Percentiles rank a stretch among this genome's conserved stretches.
phyloP scores from a whole-genome alignment of 768 basidiomycete genomes.

The Naematelia encephala region DNA sequence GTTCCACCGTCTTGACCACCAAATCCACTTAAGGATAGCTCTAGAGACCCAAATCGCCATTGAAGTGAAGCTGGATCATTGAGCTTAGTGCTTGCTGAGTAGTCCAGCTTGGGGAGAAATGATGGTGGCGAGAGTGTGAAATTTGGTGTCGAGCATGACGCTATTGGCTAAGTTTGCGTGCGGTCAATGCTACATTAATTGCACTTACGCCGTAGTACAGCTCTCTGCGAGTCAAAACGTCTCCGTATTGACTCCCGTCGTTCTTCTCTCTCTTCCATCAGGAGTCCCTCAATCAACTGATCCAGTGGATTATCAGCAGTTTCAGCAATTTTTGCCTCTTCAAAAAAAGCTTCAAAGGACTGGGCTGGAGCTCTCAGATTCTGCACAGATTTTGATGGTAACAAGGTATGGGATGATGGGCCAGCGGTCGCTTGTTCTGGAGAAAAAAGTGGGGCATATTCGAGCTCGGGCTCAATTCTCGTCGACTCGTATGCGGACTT shows the following conservation, averaged over 20 bases:
- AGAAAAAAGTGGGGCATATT: neutral
- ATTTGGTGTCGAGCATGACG: conserved; percentile 14
- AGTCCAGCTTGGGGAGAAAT: no score
- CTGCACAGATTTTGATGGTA: neutral
- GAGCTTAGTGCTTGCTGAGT: neutral
- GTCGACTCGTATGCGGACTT: no score
- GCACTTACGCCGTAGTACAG: conserved; percentile 17
- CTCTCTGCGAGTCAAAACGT: conserved; percentile 15
- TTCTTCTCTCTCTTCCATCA: conserved; percentile 1
- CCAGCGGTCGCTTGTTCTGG: neutral
- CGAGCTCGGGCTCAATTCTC: neutral
- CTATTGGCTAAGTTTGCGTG: neutral
- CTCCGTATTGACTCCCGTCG: neutral
- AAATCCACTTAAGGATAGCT: conserved; percentile 4
- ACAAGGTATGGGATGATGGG: neutral
- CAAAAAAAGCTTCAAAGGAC: neutral
- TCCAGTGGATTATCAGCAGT: neutral
- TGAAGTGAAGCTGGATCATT: neutral
- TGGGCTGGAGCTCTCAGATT: neutral
- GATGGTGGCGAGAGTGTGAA: conserved; percentile 4
- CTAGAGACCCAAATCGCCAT: neutral
- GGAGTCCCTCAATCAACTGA: neutral
- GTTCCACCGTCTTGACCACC: conserved; percentile 1
- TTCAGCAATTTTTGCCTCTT: neutral
- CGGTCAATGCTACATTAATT: neutral